Evolutionary conservation across 345 rosid species (phyloP).

Genomic region (Leavenworthia alabamica): DNA sequence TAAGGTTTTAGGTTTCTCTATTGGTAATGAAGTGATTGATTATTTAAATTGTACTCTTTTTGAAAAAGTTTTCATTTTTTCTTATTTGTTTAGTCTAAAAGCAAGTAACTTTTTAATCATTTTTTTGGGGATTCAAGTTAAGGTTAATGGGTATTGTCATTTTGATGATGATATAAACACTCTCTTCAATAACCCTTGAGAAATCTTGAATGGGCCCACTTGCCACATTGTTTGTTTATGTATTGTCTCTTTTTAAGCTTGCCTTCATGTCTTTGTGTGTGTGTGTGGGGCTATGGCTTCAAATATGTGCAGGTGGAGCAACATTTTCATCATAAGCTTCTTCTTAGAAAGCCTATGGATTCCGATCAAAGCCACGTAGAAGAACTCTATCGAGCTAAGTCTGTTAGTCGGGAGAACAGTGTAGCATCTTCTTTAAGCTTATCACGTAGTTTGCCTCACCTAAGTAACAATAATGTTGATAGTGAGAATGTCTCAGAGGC

Average conservation of each 20-base stretch:
- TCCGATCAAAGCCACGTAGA: conserved; percentile 6
- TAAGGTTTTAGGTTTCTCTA: neutral
- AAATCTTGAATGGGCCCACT: too few relatives aligned
- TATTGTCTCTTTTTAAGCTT: neutral
- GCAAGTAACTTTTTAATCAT: neutral
- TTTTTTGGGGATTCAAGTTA: too few relatives aligned
- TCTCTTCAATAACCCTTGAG: too few relatives aligned
- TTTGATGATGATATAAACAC: too few relatives aligned
- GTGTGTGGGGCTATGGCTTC: neutral
- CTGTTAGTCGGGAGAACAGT: conserved; percentile 43
- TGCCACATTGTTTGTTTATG: neutral
- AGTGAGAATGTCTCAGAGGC: conserved; percentile 76
- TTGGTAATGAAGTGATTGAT: too few relatives aligned
- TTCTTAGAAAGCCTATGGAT: conserved; percentile 39
- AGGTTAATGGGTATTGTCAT: too few relatives aligned
- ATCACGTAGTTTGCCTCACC: conserved; percentile 29
- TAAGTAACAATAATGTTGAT: conserved; percentile 41
- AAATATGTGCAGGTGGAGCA: neutral
- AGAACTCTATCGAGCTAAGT: conserved; percentile 24
- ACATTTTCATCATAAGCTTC: neutral
- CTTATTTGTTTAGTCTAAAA: conserved; percentile 10
- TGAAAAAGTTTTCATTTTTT: neutral
- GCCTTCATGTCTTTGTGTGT: neutral
- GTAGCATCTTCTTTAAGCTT: conserved; percentile 43
- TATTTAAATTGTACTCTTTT: too few relatives aligned